Evolutionary conservation across 1,284 basidiomycete species (phyloP).

Genomic region (Dichomitus squalens): DNA sequence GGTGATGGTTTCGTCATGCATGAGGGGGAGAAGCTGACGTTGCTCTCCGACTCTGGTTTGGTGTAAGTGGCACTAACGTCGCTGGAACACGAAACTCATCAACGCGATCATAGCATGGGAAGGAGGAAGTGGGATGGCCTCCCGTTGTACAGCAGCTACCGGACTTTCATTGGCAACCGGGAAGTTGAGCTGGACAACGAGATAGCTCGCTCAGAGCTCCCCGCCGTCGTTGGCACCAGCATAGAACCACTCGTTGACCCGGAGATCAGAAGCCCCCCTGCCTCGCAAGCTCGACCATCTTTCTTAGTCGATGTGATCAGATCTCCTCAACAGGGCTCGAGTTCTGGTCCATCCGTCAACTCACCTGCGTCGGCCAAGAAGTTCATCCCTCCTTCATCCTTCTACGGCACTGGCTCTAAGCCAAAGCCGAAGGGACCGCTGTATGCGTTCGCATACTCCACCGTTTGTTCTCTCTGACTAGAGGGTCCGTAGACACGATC

Average conservation of each 20-base stretch:
- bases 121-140: slow-evolving; percentile 63
- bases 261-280: slow-evolving; percentile 26
- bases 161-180: slow-evolving; percentile 54
- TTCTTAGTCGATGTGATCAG: slow-evolving; percentile 13
- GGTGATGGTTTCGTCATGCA: slow-evolving; percentile 69
- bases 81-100: slow-evolving; percentile 4
- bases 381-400: slow-evolving; percentile 59
- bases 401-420: slow-evolving; percentile 55
- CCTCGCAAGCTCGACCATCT: slow-evolving; percentile 15
- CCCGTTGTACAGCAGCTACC: slow-evolving; percentile 50
- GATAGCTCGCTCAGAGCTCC: slow-evolving; percentile 52
- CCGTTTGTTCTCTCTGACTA: not conserved
- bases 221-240: slow-evolving; percentile 40
- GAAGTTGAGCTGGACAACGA: slow-evolving; percentile 63
- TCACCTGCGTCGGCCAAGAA: slow-evolving; percentile 34
- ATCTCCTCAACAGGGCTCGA: slow-evolving; percentile 15
- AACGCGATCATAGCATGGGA: slow-evolving; percentile 51
- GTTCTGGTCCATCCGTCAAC: slow-evolving; percentile 13
- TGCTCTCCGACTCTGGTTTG: slow-evolving; percentile 72
- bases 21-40: slow-evolving; percentile 50
- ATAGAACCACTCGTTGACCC: slow-evolving; percentile 33
- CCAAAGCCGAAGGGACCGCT: slow-evolving; percentile 51
- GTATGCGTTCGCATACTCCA: slow-evolving; percentile 37
- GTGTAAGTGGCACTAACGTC: slow-evolving; percentile 44
- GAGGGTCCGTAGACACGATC: slow-evolving; percentile 65